phyloP scores from a whole-genome alignment of 1,284 basidiomycete genomes.

The Moesziomyces antarcticus region DNA sequence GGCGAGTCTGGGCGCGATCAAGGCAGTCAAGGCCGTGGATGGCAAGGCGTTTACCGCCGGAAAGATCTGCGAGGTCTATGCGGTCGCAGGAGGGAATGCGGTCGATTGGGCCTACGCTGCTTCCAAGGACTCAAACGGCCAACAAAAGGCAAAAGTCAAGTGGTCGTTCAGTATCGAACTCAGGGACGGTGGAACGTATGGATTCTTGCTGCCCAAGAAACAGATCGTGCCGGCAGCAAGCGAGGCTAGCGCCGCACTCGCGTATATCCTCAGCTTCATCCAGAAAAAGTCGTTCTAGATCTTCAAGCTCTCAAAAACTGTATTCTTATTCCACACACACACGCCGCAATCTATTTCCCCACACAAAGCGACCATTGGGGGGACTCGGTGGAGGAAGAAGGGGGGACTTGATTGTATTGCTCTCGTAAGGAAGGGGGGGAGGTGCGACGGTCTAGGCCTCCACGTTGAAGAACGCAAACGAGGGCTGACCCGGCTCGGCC shows the following conservation, averaged over 20 bases:
- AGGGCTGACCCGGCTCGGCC: conserved; percentile 80
- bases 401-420: too few relatives aligned
- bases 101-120: conserved; percentile 76
- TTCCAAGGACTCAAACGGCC: conserved; percentile 78
- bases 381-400: too few relatives aligned
- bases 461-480: conserved; percentile 35
- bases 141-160: conserved; percentile 71
- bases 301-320: neutral
- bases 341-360: too few relatives aligned
- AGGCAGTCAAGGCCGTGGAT: conserved; percentile 74
- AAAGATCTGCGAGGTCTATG: conserved; percentile 74
- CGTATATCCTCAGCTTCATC: conserved; percentile 47
- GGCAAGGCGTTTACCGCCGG: conserved; percentile 75
- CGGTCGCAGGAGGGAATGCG: conserved; percentile 68
- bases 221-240: conserved; percentile 78
- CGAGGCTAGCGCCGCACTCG: conserved; percentile 22
- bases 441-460: conserved; percentile 4
- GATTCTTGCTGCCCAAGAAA: conserved; percentile 77
- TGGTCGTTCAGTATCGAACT: conserved; percentile 82
- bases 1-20: conserved; percentile 77
- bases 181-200: conserved; percentile 84
- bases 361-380: too few relatives aligned
- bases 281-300: conserved; percentile 12
- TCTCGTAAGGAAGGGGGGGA: neutral
- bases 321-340: too few relatives aligned